phyloP scores from a whole-genome alignment of 768 basidiomycete genomes.

The Naganishia randhawae region DNA sequence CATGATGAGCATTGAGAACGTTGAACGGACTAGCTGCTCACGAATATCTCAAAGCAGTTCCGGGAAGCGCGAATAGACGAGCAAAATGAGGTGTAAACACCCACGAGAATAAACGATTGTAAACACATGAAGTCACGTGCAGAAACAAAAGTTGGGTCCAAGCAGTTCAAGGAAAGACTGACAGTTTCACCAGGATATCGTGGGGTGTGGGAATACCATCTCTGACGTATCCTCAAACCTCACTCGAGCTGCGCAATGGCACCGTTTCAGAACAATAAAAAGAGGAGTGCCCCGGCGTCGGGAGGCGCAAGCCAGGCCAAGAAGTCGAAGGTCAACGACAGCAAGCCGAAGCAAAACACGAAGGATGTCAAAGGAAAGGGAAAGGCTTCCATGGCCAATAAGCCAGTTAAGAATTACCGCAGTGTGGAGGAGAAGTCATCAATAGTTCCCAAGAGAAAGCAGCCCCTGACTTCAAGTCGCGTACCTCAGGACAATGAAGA shows the following conservation, averaged over 20 bases:
- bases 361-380: constrained; percentile 39
- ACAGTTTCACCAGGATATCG: no score
- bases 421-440: constrained; percentile 5
- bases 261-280: constrained; percentile 11
- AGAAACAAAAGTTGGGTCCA: constrained; percentile 1
- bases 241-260: not conserved
- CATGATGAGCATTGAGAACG: no score
- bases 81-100: no score
- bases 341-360: constrained; percentile 45
- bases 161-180: not conserved
- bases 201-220: no score
- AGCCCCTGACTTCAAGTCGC: constrained; percentile 24
- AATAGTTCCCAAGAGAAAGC: constrained; percentile 23
- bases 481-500: constrained; percentile 31
- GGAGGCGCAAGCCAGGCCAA: not conserved
- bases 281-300: not conserved
- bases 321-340: constrained; percentile 16
- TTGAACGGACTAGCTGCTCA: no score
- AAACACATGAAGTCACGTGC: constrained; percentile 16
- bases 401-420: constrained; percentile 15
- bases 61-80: no score
- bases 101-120: no score
- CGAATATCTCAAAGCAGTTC: no score
- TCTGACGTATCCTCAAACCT: not conserved
- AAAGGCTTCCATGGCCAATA: constrained; percentile 32